Percentiles rank a stretch among this genome's conserved stretches.
Conservation (phyloP, 1,284 basidiomycete genomes). For the Mycosarcoma maydis region DNA sequence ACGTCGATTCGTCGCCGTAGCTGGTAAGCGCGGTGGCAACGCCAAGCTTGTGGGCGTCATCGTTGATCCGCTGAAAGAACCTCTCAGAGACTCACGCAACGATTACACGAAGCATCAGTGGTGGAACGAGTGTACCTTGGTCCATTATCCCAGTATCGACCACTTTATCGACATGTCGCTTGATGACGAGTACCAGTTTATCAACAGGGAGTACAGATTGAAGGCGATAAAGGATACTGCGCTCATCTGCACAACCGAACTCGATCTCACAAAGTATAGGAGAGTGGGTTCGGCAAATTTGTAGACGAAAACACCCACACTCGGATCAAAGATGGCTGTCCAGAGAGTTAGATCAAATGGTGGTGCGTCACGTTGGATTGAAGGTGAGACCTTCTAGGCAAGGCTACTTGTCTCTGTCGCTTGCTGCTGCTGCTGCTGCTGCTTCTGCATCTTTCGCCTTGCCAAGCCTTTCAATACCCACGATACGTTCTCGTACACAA, state of each 20-base stretch:
- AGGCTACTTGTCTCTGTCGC: slow-evolving; percentile 6
- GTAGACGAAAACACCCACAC: not conserved
- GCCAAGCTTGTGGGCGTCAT: slow-evolving; percentile 52
- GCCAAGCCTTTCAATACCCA: slow-evolving; percentile 55
- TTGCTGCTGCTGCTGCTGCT: slow-evolving; percentile 13
- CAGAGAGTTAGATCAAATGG: not conserved
- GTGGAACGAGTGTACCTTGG: slow-evolving; percentile 50
- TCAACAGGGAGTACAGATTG: slow-evolving; percentile 43
- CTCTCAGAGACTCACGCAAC: slow-evolving; percentile 16
- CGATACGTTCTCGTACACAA: slow-evolving; percentile 87
- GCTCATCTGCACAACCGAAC: slow-evolving; percentile 44
- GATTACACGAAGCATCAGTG: slow-evolving; percentile 16
- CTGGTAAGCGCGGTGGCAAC: slow-evolving; percentile 37
- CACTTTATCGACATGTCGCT: slow-evolving; percentile 53
- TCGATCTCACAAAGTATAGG: slow-evolving; percentile 16
- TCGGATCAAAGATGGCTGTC: not conserved
- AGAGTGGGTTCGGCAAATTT: slow-evolving; percentile 8
- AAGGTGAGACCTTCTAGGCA: not conserved
- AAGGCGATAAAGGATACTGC: slow-evolving; percentile 43
- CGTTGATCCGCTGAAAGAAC: slow-evolving; percentile 19
- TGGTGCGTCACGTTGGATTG: no score
- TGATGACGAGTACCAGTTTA: slow-evolving; percentile 45
- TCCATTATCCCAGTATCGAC: slow-evolving; percentile 49
- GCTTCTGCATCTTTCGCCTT: slow-evolving; percentile 13
- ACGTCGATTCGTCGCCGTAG: slow-evolving; percentile 35